Evolutionary conservation across 2,329 filamentous ascomycete species (phyloP).

Genomic region (Phaeophleospora eucalypticola): DNA sequence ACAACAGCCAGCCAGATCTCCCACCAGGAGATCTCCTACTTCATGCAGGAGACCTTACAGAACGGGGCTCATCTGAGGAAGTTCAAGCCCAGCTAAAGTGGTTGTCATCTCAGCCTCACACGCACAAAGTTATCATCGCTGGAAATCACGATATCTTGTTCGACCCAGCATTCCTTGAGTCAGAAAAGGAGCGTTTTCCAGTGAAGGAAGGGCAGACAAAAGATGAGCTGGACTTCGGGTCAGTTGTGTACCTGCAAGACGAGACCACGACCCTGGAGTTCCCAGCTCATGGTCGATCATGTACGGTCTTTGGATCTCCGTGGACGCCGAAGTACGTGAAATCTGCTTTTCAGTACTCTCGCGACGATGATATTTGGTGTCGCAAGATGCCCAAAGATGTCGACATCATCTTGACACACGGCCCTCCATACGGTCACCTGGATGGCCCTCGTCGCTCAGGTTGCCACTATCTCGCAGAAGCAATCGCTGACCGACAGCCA

Average conservation of each 20-base stretch:
- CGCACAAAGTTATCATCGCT: slow-evolving; percentile 64
- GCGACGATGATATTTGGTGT: slow-evolving; percentile 51
- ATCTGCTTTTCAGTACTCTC: slow-evolving; percentile 56
- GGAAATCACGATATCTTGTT: slow-evolving; percentile 80
- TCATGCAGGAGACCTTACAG: slow-evolving; percentile 73
- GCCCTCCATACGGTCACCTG: slow-evolving; percentile 58
- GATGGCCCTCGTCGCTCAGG: slow-evolving; percentile 56
- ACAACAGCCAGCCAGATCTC: slow-evolving; percentile 62
- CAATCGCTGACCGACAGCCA: slow-evolving; percentile 74
- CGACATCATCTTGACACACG: slow-evolving; percentile 68
- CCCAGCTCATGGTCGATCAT: slow-evolving; percentile 55
- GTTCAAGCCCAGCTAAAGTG: slow-evolving; percentile 61
- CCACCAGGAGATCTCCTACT: slow-evolving; percentile 68
- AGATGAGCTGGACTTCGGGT: background rate
- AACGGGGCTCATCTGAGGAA: slow-evolving; percentile 59
- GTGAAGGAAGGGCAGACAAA: slow-evolving; percentile 31
- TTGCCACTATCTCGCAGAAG: slow-evolving; percentile 62
- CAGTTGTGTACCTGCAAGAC: slow-evolving; percentile 63
- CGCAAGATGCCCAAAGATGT: slow-evolving; percentile 55
- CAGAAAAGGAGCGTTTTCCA: slow-evolving; percentile 61
- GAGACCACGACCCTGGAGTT: slow-evolving; percentile 54
- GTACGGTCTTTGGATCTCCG: slow-evolving; percentile 69
- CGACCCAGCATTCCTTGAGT: slow-evolving; percentile 54
- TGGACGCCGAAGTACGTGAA: slow-evolving; percentile 48
- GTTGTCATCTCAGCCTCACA: slow-evolving; percentile 62